phyloP scores from a whole-genome alignment of 1,284 basidiomycete genomes.

The Cutaneotrichosporon sp. region DNA sequence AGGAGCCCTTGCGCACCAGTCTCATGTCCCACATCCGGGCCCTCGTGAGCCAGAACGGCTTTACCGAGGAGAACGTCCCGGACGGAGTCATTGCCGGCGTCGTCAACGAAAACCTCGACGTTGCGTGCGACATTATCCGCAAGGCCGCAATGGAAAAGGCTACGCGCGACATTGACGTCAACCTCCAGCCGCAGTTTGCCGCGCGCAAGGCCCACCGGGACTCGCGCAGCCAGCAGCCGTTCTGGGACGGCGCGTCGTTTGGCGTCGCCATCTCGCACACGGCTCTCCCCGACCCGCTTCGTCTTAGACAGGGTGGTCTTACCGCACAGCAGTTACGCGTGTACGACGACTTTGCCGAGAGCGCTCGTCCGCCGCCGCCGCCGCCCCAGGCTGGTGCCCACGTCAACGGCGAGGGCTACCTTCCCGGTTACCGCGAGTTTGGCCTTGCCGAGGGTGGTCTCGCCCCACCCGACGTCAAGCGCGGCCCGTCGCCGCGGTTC shows the following conservation, averaged over 20 bases:
- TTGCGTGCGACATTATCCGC: slow-evolving; percentile 91
- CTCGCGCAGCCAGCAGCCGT: slow-evolving; percentile 55
- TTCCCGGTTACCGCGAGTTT: slow-evolving; percentile 26
- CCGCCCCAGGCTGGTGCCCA: slow-evolving; percentile 8
- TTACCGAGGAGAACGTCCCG: slow-evolving; percentile 61
- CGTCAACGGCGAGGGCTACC: slow-evolving; percentile 22
- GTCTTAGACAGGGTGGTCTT: slow-evolving; percentile 77
- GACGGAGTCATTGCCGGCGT: slow-evolving; percentile 64
- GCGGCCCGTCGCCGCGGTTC: slow-evolving; percentile 29
- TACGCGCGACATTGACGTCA: slow-evolving; percentile 89
- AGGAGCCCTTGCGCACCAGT: slow-evolving; percentile 91
- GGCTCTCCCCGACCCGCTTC: slow-evolving; percentile 80
- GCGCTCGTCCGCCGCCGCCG: slow-evolving; percentile 19
- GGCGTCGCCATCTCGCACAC: slow-evolving; percentile 69
- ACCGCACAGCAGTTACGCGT: slow-evolving; percentile 77
- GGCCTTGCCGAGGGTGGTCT: slow-evolving; percentile 22
- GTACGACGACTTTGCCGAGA: slow-evolving; percentile 87
- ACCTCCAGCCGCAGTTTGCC: slow-evolving; percentile 75
- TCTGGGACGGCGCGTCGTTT: slow-evolving; percentile 73
- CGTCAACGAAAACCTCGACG: slow-evolving; percentile 88
- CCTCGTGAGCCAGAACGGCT: slow-evolving; percentile 74
- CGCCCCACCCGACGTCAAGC: slow-evolving; percentile 31
- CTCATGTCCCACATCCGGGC: slow-evolving; percentile 84
- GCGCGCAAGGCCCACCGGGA: slow-evolving; percentile 81
- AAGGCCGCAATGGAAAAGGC: slow-evolving; percentile 98